Evolutionary conservation across 1,284 basidiomycete species (phyloP).

Genomic region (Fistulinella staudtii): DNA sequence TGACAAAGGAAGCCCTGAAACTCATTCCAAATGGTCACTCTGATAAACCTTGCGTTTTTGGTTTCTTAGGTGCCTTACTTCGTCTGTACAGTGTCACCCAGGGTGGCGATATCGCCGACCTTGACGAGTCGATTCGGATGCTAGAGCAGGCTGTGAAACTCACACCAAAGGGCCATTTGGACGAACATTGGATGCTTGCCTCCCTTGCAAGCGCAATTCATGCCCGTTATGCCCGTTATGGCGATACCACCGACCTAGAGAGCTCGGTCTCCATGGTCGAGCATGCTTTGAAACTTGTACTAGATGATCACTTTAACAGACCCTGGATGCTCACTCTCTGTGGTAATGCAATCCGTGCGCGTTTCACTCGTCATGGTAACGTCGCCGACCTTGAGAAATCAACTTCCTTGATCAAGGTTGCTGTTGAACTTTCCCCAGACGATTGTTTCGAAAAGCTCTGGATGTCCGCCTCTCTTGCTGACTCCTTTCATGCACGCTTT

Average conservation of each 20-base stretch:
- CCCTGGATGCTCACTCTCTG: background rate
- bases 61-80: background rate
- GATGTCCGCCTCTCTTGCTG: background rate
- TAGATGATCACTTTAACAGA: background rate
- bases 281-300: background rate
- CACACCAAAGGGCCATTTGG: background rate
- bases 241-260: background rate
- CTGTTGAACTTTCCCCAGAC: background rate
- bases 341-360: background rate
- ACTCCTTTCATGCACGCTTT: background rate
- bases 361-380: background rate
- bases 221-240: background rate
- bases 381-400: background rate
- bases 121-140: background rate
- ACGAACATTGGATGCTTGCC: background rate
- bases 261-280: background rate
- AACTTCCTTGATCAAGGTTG: background rate
- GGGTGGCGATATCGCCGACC: background rate
- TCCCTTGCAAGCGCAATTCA: background rate
- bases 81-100: background rate
- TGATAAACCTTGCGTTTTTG: background rate
- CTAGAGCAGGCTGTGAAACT: background rate
- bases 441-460: background rate
- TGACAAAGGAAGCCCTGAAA: background rate
- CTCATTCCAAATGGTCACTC: background rate